Evolutionary conservation across 129 eudicot species (phyloP).

Genomic region (Centrapalus pauciflorus): DNA sequence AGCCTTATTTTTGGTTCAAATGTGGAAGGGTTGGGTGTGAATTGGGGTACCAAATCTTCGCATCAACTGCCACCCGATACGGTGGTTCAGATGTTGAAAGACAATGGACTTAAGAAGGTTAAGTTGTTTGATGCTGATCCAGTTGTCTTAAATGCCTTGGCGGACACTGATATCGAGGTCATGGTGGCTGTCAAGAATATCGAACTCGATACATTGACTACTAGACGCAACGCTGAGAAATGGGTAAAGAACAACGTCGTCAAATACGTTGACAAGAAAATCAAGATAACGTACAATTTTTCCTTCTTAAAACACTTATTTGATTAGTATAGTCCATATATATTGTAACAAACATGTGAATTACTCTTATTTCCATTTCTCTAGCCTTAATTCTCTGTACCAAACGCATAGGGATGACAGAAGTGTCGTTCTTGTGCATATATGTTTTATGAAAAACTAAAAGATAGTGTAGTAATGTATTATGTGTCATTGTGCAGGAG

Average conservation of each 20-base stretch:
- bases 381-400: too few species aligned
- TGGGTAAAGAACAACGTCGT: constrained; percentile 40
- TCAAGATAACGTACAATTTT: constrained; percentile 19
- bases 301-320: neutral
- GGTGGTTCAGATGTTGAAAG: constrained; percentile 42
- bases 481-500: constrained; percentile 25
- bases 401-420: neutral
- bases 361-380: too few species aligned
- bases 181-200: constrained; percentile 30
- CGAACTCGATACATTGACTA: constrained; percentile 12
- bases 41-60: constrained; percentile 38
- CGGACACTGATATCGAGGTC: constrained; percentile 35
- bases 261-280: constrained; percentile 21
- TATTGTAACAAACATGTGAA: too few species aligned
- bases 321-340: neutral
- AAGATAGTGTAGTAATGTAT: neutral
- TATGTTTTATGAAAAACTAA: neutral
- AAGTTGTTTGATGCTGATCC: constrained; percentile 39
- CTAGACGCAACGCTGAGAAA: constrained; percentile 11
- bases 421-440: neutral
- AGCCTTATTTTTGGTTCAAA: constrained; percentile 10
- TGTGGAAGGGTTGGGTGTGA: constrained; percentile 43
- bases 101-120: constrained; percentile 42
- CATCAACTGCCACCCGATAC: constrained; percentile 32
- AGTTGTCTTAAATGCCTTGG: constrained; percentile 17